A percentile compares a stretch with the other conserved stretches of the same genome.
Evolutionary conservation across 1,139 yeast species (phyloP).

Genomic region (Hemisphaericaspora subhashii): DNA sequence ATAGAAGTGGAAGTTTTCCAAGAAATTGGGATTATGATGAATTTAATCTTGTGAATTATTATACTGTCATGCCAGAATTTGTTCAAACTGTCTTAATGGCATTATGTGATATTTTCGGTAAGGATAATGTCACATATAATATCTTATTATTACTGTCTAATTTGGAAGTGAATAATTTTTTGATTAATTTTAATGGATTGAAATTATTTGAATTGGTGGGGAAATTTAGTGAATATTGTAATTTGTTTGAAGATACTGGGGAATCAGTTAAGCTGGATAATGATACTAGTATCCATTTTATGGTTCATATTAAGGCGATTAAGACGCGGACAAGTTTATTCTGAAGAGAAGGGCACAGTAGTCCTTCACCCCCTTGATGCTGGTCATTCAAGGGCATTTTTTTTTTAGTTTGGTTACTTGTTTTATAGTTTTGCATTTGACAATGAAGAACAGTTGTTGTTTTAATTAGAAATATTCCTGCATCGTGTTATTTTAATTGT

Average conservation of each 20-base stretch:
- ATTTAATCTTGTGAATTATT: conserved; percentile 20
- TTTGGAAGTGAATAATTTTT: conserved; percentile 34
- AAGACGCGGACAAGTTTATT: conserved; percentile 2
- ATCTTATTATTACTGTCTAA: conserved; percentile 30
- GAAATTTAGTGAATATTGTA: conserved; percentile 31
- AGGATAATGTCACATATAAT: conserved; percentile 33
- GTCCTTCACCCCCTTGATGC: too few species aligned
- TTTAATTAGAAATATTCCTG: too few species aligned
- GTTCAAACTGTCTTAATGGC: conserved; percentile 24
- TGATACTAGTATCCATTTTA: conserved; percentile 17
- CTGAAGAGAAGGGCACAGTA: too few species aligned
- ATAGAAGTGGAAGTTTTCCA: conserved; percentile 12
- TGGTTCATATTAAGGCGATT: conserved; percentile 21
- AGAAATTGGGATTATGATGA: conserved; percentile 20
- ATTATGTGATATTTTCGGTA: conserved; percentile 32
- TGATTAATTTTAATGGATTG: conserved; percentile 32
- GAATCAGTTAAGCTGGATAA: conserved; percentile 8
- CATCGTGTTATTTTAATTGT: too few species aligned
- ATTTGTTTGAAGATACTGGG: conserved; percentile 19
- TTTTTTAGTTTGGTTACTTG: neutral
- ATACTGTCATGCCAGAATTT: conserved; percentile 29
- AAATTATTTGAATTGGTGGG: conserved; percentile 36
- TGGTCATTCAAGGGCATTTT: conserved; percentile 5
- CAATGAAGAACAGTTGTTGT: too few species aligned
- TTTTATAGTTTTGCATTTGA: too few species aligned